A percentile compares a stretch with the other conserved stretches of the same genome.
Evolutionary conservation across 257 asterid genomes (phyloP).

Genomic region (Nicotiana sylvestris): DNA sequence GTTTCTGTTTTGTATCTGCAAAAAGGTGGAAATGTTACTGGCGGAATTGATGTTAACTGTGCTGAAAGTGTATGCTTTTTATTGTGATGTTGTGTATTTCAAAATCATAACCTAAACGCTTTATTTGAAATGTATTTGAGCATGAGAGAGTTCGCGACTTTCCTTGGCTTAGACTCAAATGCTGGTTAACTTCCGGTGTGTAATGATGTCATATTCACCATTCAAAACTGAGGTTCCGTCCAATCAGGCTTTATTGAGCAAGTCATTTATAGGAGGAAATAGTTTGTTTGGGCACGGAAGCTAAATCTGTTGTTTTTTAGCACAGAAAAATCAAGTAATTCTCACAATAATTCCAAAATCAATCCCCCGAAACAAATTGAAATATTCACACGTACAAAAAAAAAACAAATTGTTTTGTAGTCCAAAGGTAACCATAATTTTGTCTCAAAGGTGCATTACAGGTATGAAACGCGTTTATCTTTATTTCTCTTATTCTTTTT

Average conservation of each 20-base stretch:
- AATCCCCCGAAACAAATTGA: neutral
- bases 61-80: neutral
- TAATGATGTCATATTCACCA: neutral
- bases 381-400: too few species aligned
- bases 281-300: neutral
- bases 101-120: neutral
- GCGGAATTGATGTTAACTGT: neutral
- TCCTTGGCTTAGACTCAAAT: neutral
- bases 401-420: too few species aligned
- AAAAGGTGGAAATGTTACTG: neutral
- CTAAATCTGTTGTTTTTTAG: neutral
- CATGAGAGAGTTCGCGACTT: neutral
- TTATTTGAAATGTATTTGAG: neutral
- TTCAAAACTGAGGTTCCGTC: neutral
- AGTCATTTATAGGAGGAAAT: neutral
- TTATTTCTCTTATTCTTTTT: too few species aligned
- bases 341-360: neutral
- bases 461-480: too few species aligned
- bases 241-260: neutral
- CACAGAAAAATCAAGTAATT: neutral
- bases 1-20: neutral
- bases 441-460: neutral
- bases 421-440: too few species aligned
- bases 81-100: neutral
- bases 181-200: neutral